phyloP scores from a whole-genome alignment of 257 asterid species.

The Fraxinus americana region DNA sequence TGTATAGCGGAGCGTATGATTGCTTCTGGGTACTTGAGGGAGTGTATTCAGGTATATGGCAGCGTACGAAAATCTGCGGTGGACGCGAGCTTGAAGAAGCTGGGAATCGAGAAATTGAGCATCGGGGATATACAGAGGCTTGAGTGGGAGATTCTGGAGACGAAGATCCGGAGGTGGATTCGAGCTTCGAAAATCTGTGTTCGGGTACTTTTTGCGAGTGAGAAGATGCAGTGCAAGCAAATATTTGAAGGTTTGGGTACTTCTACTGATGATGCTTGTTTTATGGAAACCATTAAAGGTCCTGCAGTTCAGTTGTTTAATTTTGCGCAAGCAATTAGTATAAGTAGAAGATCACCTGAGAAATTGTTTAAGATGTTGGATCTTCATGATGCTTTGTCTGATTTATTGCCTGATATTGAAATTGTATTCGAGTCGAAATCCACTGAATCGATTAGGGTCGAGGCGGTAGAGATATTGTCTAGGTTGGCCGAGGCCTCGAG shows the following conservation, averaged over 20 bases:
- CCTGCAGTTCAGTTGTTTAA: slow-evolving; percentile 78
- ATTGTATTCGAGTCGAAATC: no score
- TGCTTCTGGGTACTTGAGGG: slow-evolving; percentile 62
- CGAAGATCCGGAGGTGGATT: slow-evolving; percentile 85
- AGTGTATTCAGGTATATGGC: slow-evolving; percentile 78
- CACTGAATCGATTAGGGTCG: no score
- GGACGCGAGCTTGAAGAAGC: slow-evolving; percentile 56
- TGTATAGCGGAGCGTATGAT: slow-evolving; percentile 84
- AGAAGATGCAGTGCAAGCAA: slow-evolving; percentile 70
- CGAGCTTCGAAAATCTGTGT: slow-evolving; percentile 71
- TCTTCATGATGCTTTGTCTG: slow-evolving; percentile 73
- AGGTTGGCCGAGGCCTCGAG: no score
- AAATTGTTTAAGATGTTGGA: slow-evolving; percentile 87
- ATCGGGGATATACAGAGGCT: slow-evolving; percentile 83
- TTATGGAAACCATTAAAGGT: slow-evolving; percentile 77
- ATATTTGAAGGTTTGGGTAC: slow-evolving; percentile 69
- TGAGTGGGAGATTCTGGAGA: slow-evolving; percentile 77
- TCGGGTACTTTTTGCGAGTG: slow-evolving; percentile 73
- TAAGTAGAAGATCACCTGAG: slow-evolving; percentile 79
- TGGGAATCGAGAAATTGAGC: slow-evolving; percentile 70
- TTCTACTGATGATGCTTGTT: slow-evolving; percentile 63
- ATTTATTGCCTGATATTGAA: slow-evolving; percentile 12
- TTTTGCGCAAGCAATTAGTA: slow-evolving; percentile 89
- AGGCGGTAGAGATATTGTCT: no score
- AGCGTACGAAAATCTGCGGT: slow-evolving; percentile 69